Base-by-base conservation (phyloP, 2,329 filamentous ascomycete genomes). In the Pseudogymnoascus sp. region DNA sequence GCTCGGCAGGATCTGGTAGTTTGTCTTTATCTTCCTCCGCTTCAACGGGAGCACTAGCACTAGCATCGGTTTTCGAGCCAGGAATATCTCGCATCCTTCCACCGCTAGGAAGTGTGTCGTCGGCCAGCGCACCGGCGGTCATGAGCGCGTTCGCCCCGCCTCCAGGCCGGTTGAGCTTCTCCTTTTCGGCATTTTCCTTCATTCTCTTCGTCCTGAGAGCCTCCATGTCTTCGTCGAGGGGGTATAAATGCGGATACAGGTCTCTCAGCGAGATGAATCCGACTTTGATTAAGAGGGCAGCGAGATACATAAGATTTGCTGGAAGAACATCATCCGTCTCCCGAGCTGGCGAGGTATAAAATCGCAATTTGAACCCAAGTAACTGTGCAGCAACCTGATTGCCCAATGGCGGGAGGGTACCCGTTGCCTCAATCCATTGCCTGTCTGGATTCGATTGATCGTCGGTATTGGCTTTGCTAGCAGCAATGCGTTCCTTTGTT, bases 281-380 rank as follows among this genome's bases (percentile, higher is more conserved):
- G 67, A 97, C 90, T 76, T 99, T 99, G 76, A 99, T 92, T 31
- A 99, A 83, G 35, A 97, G 82, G 1, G 94, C 92, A 0, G 92
- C 89, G 16, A 99, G 83, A 68, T 94, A 96, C 31, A 97, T 91
- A 2, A 99, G 81, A 69, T 99, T 99, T 40, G 94, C 90, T 0
- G 94, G 94, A 1, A 97, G 80, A 2, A 87, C 81, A 70, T 97
- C 94, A 1, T 83, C 79, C 62, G 86, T 82, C 65, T 90, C 85
- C 63, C 93, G 85, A 37, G 89, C 86, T 28, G 87, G 80, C 0
- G 91, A 95, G 42, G 91, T 89, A 72, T 99, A 99, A 75, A 96
- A 99, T 12, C 91, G 90, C 60, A 99, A 83, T 76, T 99, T 99
- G 81, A 99, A 99, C 3, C 94, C 94, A 12, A 99, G 85, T 3